Evolutionary conservation across 2,329 filamentous ascomycete genomes (phyloP).

Genomic region (Byssothecium circinans): DNA sequence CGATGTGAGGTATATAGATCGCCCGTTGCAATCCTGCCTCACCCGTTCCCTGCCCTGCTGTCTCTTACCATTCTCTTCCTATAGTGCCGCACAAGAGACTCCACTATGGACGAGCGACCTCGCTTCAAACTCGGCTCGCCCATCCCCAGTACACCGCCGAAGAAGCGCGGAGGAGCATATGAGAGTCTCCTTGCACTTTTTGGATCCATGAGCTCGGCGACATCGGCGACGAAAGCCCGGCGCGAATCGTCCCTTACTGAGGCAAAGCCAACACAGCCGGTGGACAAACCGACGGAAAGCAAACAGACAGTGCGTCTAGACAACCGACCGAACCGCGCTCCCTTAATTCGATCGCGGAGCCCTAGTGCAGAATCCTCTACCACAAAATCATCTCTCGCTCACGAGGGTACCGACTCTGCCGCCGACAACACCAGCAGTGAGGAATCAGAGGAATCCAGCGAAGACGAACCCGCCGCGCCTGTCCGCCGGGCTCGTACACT

Average conservation of each 20-base stretch:
- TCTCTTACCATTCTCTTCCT: background rate
- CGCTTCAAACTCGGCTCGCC: too few species aligned
- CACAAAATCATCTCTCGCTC: background rate
- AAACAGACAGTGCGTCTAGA: slow-evolving; percentile 14
- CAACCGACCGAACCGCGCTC: slow-evolving; percentile 6
- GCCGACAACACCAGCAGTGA: background rate
- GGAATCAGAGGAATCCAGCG: background rate
- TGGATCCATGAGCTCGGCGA: slow-evolving; percentile 30
- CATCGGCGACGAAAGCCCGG: slow-evolving; percentile 36
- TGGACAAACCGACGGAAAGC: slow-evolving; percentile 4
- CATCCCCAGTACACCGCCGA: slow-evolving; percentile 5
- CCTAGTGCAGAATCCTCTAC: background rate
- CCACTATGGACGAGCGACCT: too few species aligned
- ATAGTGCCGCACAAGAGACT: too few species aligned
- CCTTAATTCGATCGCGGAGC: slow-evolving; percentile 7
- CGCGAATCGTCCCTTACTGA: slow-evolving; percentile 15
- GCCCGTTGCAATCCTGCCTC: background rate
- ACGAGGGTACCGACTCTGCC: slow-evolving; percentile 3
- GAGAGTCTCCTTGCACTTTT: slow-evolving; percentile 35
- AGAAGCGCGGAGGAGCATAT: slow-evolving; percentile 22
- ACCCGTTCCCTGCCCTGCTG: background rate
- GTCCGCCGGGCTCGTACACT: slow-evolving; percentile 10
- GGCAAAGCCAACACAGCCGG: slow-evolving; percentile 1
- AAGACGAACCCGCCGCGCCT: slow-evolving; percentile 28
- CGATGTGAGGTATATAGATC: background rate